Percentiles rank a stretch among this genome's conserved stretches.
These are phyloP conservation scores for Coffea canephora DNA, from an alignment of 257 asterid genomes.

Conservation along the genomic window DNA sequence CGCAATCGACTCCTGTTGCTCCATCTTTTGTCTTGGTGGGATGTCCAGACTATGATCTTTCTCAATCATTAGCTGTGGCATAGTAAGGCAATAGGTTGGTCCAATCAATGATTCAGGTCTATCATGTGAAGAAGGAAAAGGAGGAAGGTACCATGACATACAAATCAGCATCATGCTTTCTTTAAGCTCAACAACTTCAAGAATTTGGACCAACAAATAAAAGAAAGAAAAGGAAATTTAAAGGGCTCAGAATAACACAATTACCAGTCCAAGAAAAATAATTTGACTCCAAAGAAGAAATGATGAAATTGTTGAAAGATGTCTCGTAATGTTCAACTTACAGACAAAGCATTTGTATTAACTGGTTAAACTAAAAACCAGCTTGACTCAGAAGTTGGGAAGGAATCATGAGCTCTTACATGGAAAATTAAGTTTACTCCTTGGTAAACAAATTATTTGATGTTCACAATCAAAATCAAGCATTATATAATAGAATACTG, in stretches of 20 bases:
- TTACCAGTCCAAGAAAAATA: not conserved
- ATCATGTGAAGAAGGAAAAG: not conserved
- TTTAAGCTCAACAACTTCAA: not conserved
- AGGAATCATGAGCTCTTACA: no score
- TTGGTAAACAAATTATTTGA: not conserved
- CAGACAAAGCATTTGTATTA: not conserved
- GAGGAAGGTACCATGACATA: not conserved
- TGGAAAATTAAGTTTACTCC: not conserved
- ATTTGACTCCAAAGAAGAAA: not conserved
- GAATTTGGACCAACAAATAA: not conserved
- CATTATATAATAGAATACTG: not conserved
- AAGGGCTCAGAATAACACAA: not conserved
- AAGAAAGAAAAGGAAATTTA: not conserved
- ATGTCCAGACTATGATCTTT: constrained; percentile 48
- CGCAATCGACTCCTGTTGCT: constrained; percentile 59
- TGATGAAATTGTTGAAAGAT: not conserved
- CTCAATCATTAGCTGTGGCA: constrained; percentile 52
- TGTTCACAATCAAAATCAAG: no score
- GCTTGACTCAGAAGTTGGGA: not conserved
- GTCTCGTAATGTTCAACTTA: not conserved
- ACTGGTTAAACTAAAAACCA: not conserved
- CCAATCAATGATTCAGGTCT: not conserved
- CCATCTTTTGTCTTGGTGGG: constrained; percentile 75
- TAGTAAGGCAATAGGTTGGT: not conserved
- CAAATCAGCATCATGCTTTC: not conserved